These are phyloP conservation scores for Penicillium salamii DNA, from an alignment of 495 filamentous ascomycete species.

Conservation along the genomic window DNA sequence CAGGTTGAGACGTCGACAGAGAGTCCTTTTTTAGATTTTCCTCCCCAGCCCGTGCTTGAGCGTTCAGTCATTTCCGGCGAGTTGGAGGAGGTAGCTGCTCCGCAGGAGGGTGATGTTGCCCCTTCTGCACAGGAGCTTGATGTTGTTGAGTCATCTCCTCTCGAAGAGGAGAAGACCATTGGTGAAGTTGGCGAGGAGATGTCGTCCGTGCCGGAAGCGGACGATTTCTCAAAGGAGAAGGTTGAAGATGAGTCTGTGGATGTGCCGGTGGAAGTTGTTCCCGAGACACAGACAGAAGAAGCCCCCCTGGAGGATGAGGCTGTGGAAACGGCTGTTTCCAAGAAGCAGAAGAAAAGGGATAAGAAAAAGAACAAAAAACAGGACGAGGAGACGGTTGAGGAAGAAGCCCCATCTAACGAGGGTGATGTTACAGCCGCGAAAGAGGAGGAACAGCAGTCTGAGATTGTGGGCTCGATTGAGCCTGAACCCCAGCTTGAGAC, in stretches of 20 bases:
- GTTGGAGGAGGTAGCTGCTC: constrained; percentile 9
- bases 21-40: constrained; percentile 35
- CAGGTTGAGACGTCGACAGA: constrained; percentile 45
- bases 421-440: background rate
- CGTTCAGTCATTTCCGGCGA: constrained; percentile 23
- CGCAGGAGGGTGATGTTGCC: constrained; percentile 8
- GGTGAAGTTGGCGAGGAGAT: constrained; percentile 4
- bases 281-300: constrained; percentile 10
- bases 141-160: background rate
- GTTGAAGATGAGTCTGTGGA: constrained; percentile 3
- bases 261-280: background rate
- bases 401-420: constrained; percentile 2
- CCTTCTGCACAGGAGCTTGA: constrained; percentile 6
- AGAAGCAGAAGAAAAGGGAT: constrained; percentile 25
- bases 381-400: constrained; percentile 6
- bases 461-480: constrained; percentile 1
- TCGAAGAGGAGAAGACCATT: background rate
- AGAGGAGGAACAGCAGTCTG: constrained; percentile 6
- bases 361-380: constrained; percentile 23
- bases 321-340: constrained; percentile 1
- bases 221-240: constrained; percentile 8
- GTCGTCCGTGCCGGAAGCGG: constrained; percentile 12
- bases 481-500: background rate
- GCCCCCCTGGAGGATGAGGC: constrained; percentile 3
- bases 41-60: constrained; percentile 37